Conservation (phyloP, 805 yeast genomes). For the Kuraishia molischiana region DNA sequence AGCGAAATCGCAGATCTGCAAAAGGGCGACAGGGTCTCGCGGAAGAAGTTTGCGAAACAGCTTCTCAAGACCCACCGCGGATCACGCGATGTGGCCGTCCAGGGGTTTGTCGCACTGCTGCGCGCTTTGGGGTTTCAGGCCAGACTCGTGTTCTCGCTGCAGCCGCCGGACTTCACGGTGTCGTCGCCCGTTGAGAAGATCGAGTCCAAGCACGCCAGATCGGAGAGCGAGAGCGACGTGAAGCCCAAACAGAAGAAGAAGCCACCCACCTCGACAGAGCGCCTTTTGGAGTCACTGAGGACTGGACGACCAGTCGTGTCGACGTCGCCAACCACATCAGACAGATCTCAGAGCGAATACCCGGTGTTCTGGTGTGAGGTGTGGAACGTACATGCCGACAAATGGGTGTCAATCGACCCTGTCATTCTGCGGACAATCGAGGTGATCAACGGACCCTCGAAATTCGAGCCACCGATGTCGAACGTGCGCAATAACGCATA, state of each 20-base stretch:
- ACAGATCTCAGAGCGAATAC: slow-evolving; percentile 16
- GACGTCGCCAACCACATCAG: slow-evolving; percentile 7
- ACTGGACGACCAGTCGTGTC: slow-evolving; percentile 11
- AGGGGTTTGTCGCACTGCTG: slow-evolving; percentile 73
- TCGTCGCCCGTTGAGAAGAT: slow-evolving; percentile 13
- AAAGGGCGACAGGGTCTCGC: slow-evolving; percentile 19
- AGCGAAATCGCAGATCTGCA: slow-evolving; percentile 25
- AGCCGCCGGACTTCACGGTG: slow-evolving; percentile 78
- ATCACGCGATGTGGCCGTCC: slow-evolving; percentile 70
- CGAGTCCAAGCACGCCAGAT: slow-evolving; percentile 5
- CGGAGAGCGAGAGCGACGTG: slow-evolving; percentile 2
- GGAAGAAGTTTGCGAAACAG: slow-evolving; percentile 29
- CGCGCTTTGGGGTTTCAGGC: slow-evolving; percentile 65
- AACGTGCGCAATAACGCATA: slow-evolving; percentile 50
- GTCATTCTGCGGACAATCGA: slow-evolving; percentile 55
- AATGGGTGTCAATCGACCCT: slow-evolving; percentile 87
- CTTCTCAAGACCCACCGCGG: slow-evolving; percentile 45
- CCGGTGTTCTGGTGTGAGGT: slow-evolving; percentile 94
- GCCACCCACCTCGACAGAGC: slow-evolving; percentile 16
- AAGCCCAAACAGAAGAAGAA: slow-evolving; percentile 3
- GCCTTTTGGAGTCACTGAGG: slow-evolving; percentile 15
- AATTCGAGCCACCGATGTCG: slow-evolving; percentile 63
- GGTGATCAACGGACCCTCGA: slow-evolving; percentile 26
- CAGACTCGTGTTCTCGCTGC: slow-evolving; percentile 73
- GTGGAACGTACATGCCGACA: slow-evolving; percentile 65